Conservation (phyloP, 768 basidiomycete species). For the Ephemerocybe angulata region DNA sequence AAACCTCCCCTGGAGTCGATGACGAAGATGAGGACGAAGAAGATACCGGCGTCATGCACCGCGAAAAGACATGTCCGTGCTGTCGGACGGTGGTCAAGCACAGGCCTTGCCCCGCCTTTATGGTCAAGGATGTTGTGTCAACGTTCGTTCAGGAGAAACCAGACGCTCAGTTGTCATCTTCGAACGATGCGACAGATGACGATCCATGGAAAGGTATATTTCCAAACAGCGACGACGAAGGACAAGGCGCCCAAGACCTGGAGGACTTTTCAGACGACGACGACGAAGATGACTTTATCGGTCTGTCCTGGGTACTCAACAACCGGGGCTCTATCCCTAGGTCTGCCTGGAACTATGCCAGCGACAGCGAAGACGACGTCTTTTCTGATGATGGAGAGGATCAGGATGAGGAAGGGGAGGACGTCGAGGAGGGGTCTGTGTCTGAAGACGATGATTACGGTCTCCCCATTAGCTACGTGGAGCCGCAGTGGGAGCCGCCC, state of each 20-base stretch:
- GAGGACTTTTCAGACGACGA: conserved; percentile 28
- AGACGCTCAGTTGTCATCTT: conserved; percentile 25
- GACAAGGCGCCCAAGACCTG: conserved; percentile 24
- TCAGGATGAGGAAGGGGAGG: conserved; percentile 17
- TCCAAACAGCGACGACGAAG: conserved; percentile 40
- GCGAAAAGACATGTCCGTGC: conserved; percentile 69
- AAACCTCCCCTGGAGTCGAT: conserved; percentile 53
- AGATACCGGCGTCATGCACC: conserved; percentile 47
- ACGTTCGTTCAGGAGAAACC: conserved; percentile 36
- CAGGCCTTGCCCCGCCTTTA: conserved; percentile 65
- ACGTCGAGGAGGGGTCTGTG: background rate
- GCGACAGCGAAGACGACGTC: conserved; percentile 22
- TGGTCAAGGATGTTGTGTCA: conserved; percentile 57
- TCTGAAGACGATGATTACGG: conserved; percentile 11
- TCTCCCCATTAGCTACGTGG: conserved; percentile 15
- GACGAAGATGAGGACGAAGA: conserved; percentile 38
- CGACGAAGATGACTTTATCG: conserved; percentile 34
- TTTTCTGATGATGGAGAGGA: conserved; percentile 30
- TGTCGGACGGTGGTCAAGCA: conserved; percentile 56
- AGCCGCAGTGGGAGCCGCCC: conserved; percentile 60
- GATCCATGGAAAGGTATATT: conserved; percentile 78
- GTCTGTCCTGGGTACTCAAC: conserved; percentile 12
- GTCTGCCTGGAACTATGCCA: conserved; percentile 4
- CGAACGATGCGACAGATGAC: conserved; percentile 27
- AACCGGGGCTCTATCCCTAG: conserved; percentile 22